Conservation (phyloP, 73 alveolate genomes). For the Paramecium tetraurelia region DNA sequence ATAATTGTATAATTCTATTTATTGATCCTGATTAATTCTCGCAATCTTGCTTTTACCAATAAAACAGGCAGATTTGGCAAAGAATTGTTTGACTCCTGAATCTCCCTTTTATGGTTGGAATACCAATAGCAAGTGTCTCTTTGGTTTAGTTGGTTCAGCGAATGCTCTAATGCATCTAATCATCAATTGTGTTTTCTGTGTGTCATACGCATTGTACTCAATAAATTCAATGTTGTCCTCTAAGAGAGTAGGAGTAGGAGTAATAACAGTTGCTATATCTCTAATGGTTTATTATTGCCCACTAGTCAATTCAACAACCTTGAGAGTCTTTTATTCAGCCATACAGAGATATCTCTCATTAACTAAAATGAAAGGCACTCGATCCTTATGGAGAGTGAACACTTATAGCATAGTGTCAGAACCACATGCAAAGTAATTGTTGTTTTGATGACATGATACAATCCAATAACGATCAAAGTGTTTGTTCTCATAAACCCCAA, state of each 20-base stretch:
- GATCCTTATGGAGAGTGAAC: conserved; percentile 84
- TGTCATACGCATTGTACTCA: conserved; percentile 56
- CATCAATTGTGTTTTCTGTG: conserved; percentile 16
- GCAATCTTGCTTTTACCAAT: neutral
- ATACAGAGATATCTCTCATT: conserved; percentile 62
- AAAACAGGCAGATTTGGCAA: conserved; percentile 2
- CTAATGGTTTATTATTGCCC: neutral
- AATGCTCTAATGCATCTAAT: neutral
- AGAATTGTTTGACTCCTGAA: neutral
- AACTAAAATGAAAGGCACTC: conserved; percentile 70
- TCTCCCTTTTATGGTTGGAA: neutral
- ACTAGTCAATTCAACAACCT: neutral
- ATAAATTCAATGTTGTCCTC: conserved; percentile 63
- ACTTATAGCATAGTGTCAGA: conserved; percentile 81
- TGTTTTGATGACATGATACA: conserved; percentile 78
- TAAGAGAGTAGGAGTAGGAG: conserved; percentile 46
- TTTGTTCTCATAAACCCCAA: conserved; percentile 69
- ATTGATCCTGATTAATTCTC: neutral
- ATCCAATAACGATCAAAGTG: conserved; percentile 93
- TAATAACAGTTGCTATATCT: neutral
- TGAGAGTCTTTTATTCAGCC: conserved; percentile 55
- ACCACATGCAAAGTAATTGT: conserved; percentile 92
- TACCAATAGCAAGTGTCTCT: neutral
- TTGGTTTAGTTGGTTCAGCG: neutral
- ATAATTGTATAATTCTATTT: conserved; percentile 31